Percentiles rank a stretch among this genome's conserved stretches.
Conservation (phyloP, 495 filamentous ascomycete genomes). For the Trichocladium uniseriatum region DNA sequence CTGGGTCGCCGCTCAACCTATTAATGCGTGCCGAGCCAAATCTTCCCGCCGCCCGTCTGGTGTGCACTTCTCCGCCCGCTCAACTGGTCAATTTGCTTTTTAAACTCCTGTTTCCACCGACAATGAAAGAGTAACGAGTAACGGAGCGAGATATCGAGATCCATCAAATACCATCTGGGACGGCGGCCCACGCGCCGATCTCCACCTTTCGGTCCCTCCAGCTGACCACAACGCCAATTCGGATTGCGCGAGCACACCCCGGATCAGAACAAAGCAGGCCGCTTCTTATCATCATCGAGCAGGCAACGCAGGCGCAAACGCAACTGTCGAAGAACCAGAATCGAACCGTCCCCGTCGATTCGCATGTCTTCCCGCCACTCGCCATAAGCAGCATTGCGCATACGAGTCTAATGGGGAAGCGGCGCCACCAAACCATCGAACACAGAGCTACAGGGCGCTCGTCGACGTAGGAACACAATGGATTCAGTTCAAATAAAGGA, state of each 20-base stretch:
- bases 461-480: conserved; percentile 7
- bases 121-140: background rate
- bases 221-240: no score
- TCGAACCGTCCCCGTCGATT: no score
- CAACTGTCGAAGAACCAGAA: no score
- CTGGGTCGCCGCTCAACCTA: background rate
- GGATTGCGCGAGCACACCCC: no score
- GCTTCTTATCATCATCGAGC: background rate
- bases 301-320: no score
- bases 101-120: background rate
- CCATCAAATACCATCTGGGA: background rate
- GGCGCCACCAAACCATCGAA: conserved; percentile 6
- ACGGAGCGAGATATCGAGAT: no score
- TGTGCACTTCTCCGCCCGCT: background rate
- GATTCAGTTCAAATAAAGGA: background rate
- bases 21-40: conserved; percentile 6
- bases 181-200: background rate
- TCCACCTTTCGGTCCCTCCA: no score
- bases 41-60: background rate
- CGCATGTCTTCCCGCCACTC: background rate
- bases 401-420: conserved; percentile 17
- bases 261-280: background rate
- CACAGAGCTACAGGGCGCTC: conserved; percentile 8
- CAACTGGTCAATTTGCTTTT: no score
- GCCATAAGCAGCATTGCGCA: background rate